Base-by-base conservation (phyloP, 345 rosid genomes). In the Syzygium grande region DNA sequence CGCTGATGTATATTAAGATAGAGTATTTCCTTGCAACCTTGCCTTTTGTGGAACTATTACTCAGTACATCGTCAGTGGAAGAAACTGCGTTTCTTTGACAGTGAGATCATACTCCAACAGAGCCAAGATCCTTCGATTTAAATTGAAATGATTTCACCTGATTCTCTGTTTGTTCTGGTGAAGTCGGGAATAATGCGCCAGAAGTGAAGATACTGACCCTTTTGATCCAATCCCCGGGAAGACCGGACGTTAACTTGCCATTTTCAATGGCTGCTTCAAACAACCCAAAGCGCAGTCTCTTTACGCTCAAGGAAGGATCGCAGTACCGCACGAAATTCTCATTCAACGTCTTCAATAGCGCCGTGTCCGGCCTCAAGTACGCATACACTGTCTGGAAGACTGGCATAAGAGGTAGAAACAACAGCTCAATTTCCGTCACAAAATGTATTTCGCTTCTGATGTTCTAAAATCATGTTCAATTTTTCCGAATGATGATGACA, bases 301-400 rank as follows among this genome's bases (percentile, higher is more conserved):
- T 91, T 65, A 84, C 87, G 17, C 91, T 91, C 78, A 91, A 89
- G 87, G 91, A 91, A 88, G 91, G 91, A 79, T 86, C 85, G 85
- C 83, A 46, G 5, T 91, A 85, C 53, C 91, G 58, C 27, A 90
- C 90, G 51, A 91, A 87, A 52, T 85, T 91, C 87, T 85, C 87
- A 27, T 89, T 91, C 84, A 68, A 52, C 27, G 92, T 91, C 87
- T 84, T 80, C 87, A 87, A 88, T 88, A 87, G 86, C 51, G 73
- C 84, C 8, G 91, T 91, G 53, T 88, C 91, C 0, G 91, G 92
- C 52, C 92, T 91, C 79, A 88, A 87, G 52, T 91, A 91, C 56
- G 73, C 88, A 85, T 88, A 91, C 51, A 87, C 91, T 11, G 92
- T 91, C 65, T 91, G 92, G 92, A 91, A 91, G 89, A 83, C 92